Evolutionary conservation across 768 basidiomycete genomes (phyloP).

Genomic region (Suillus plorans): DNA sequence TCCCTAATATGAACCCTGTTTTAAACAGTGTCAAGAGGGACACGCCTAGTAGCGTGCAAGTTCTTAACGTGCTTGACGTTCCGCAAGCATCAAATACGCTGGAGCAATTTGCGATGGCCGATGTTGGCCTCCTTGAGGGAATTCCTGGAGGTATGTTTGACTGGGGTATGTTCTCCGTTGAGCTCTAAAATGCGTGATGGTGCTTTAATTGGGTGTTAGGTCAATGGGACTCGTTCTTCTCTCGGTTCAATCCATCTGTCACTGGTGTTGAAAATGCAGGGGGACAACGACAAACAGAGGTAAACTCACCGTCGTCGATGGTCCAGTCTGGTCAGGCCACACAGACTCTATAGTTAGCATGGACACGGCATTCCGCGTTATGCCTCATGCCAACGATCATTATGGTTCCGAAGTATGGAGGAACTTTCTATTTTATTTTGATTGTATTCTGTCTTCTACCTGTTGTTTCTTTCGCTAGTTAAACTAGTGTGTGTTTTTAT

Average conservation of each 20-base stretch:
- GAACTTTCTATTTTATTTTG: background rate
- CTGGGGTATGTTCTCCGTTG: conserved; percentile 59
- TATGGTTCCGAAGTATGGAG: background rate
- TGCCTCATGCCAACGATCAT: background rate
- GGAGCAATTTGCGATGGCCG: conserved; percentile 65
- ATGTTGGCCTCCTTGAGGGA: conserved; percentile 71
- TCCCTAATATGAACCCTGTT: conserved; percentile 72
- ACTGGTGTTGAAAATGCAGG: conserved; percentile 3
- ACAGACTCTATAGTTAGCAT: background rate
- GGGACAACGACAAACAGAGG: conserved; percentile 5
- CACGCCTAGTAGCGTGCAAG: conserved; percentile 58
- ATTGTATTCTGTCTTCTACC: background rate
- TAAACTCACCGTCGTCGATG: background rate
- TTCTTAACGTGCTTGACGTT: conserved; percentile 73
- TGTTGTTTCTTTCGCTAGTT: background rate
- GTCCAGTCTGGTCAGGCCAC: background rate
- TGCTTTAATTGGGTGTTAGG: conserved; percentile 39
- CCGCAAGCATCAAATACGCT: conserved; percentile 53
- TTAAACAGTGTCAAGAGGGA: conserved; percentile 51
- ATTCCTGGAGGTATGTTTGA: conserved; percentile 86
- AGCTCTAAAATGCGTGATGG: conserved; percentile 2
- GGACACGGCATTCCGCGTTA: background rate
- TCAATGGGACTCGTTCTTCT: conserved; percentile 83
- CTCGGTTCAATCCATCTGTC: conserved; percentile 44
- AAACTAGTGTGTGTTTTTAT: background rate